Evolutionary conservation across 2,329 filamentous ascomycete genomes (phyloP).

Genomic region (Beauveria bassiana): DNA sequence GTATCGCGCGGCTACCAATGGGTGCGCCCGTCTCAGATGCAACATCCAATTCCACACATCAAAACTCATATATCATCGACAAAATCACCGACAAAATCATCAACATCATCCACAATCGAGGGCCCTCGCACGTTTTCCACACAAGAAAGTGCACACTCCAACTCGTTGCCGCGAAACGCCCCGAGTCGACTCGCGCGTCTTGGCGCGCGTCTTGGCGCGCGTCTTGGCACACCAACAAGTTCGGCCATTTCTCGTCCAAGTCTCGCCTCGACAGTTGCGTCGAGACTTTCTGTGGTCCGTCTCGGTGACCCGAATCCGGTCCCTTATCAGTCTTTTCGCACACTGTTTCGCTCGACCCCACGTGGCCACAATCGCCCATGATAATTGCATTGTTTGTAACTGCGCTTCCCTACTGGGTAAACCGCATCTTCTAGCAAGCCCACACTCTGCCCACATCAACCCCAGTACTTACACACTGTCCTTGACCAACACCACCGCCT

Average conservation of each 20-base stretch:
- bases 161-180: background rate
- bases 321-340: no score
- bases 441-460: no score
- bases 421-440: no score
- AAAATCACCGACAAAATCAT: background rate
- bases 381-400: background rate
- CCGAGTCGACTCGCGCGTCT: background rate
- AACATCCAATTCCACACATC: no score
- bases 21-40: background rate
- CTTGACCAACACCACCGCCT: no score
- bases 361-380: background rate
- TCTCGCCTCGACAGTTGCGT: background rate
- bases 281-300: background rate
- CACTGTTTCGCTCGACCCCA: background rate
- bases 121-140: background rate
- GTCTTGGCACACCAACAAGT: background rate
- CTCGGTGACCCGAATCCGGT: no score
- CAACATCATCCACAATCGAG: background rate
- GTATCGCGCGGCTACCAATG: background rate
- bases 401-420: no score
- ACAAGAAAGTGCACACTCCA: background rate
- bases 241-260: background rate
- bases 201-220: background rate
- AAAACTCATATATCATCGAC: background rate
- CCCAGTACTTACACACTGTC: no score